Percentiles rank a stretch among this genome's conserved stretches.
phyloP scores from a whole-genome alignment of 805 yeast species.

The Candida berthetii region DNA sequence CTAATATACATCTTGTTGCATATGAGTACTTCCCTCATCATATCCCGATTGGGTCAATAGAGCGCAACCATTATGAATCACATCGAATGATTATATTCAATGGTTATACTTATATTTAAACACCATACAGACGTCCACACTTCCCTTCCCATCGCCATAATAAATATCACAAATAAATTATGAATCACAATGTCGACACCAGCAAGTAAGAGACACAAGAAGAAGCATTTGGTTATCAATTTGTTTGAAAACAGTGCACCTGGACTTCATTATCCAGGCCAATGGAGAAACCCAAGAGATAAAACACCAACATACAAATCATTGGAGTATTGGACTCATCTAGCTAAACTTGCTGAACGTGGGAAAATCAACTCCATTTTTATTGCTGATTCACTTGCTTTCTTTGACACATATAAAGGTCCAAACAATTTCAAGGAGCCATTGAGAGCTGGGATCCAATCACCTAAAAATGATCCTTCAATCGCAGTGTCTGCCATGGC shows the following conservation, averaged over 20 bases:
- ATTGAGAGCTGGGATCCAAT: conserved; percentile 18
- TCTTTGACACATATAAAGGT: conserved; percentile 28
- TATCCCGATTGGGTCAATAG: not conserved
- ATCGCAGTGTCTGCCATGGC: conserved; percentile 33
- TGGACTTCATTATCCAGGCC: conserved; percentile 1
- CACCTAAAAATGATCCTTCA: conserved; percentile 31
- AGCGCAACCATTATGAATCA: too few species aligned
- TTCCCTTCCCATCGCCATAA: too few species aligned
- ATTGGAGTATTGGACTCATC: conserved; percentile 27
- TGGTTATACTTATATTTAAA: too few species aligned
- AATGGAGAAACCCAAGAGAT: conserved; percentile 6
- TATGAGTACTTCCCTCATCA: not conserved
- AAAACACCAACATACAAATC: conserved; percentile 3
- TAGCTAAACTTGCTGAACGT: conserved; percentile 27
- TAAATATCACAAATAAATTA: too few species aligned
- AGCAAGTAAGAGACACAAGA: not conserved
- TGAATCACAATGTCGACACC: not conserved
- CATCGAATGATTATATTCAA: too few species aligned
- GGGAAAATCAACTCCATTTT: conserved; percentile 30
- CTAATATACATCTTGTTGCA: too few species aligned
- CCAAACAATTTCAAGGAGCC: conserved; percentile 6
- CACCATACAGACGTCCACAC: too few species aligned
- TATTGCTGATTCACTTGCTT: conserved; percentile 31
- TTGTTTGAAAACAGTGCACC: conserved; percentile 3
- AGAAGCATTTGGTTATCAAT: conserved; percentile 3